phyloP scores from a whole-genome alignment of 345 rosid species.

The Balakata baccata region DNA sequence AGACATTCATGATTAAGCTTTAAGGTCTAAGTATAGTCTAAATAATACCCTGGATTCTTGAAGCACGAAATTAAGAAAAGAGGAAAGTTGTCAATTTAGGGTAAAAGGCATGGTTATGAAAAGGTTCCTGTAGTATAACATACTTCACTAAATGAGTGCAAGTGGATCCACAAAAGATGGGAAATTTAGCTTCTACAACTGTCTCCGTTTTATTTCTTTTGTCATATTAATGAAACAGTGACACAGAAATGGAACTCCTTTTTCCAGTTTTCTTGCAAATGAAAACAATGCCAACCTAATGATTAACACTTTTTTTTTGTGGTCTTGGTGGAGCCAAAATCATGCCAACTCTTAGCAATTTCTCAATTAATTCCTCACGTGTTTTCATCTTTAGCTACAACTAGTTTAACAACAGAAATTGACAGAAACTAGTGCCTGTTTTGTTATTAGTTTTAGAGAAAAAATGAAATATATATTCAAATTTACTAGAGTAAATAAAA shows the following conservation, averaged over 20 bases:
- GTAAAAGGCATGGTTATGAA: not conserved
- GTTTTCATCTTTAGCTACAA: not conserved
- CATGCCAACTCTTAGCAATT: slow-evolving; percentile 5
- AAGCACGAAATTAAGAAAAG: not conserved
- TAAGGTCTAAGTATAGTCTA: too few species aligned
- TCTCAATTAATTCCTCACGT: not conserved
- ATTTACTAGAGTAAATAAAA: too few species aligned
- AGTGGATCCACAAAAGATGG: slow-evolving; percentile 6
- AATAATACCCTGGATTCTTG: not conserved
- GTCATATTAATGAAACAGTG: slow-evolving; percentile 19
- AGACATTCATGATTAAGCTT: too few species aligned
- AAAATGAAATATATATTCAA: too few species aligned
- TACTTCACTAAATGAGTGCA: not conserved
- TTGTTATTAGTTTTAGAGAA: too few species aligned
- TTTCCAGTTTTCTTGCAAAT: slow-evolving; percentile 30
- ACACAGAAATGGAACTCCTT: not conserved
- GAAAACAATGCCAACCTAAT: slow-evolving; percentile 30
- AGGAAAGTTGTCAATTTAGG: not conserved
- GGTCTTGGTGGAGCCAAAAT: slow-evolving; percentile 18
- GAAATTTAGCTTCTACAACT: not conserved
- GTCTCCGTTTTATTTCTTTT: not conserved
- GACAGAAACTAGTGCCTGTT: too few species aligned
- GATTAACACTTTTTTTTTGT: slow-evolving; percentile 28
- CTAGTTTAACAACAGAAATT: too few species aligned
- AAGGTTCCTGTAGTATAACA: slow-evolving; percentile 8